These are phyloP conservation scores for Acacia pycnantha DNA, from an alignment of 331 rosid species.

Conservation along the genomic window DNA sequence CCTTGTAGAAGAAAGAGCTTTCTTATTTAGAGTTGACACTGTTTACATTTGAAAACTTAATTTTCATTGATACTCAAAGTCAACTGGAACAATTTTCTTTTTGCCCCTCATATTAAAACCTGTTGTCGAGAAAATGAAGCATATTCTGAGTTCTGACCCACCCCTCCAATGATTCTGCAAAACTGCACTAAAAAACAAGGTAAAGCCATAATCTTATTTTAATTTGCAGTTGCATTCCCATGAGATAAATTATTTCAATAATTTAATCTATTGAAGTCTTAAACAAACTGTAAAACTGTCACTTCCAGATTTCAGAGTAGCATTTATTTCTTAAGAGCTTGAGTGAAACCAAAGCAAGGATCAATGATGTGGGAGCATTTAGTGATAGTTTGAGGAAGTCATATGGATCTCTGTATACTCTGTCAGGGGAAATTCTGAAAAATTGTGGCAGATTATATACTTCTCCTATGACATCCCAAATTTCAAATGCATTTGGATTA, in stretches of 20 bases:
- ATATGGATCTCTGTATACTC: background rate
- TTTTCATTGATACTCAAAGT: too few relatives aligned
- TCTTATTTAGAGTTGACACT: too few relatives aligned
- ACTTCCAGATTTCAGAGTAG: background rate
- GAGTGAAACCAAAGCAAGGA: background rate
- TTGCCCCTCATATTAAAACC: too few relatives aligned
- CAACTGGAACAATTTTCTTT: too few relatives aligned
- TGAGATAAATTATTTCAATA: background rate
- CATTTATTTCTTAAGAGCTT: background rate
- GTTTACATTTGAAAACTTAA: too few relatives aligned
- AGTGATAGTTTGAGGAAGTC: background rate
- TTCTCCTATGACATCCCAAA: background rate
- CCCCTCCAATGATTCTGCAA: background rate
- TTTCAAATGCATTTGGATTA: background rate
- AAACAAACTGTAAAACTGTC: background rate
- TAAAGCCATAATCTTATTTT: background rate
- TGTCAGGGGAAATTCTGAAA: background rate
- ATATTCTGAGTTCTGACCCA: background rate
- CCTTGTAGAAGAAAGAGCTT: too few relatives aligned
- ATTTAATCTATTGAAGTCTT: background rate
- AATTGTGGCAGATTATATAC: background rate
- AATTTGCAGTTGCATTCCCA: background rate
- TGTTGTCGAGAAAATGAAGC: too few relatives aligned
- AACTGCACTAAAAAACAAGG: background rate
- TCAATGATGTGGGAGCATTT: background rate